Evolutionary conservation across 176 grass and related monocot genomes (phyloP), one percentile per base, ranked within the genome.

Genomic region (Oryza nivara): DNA sequence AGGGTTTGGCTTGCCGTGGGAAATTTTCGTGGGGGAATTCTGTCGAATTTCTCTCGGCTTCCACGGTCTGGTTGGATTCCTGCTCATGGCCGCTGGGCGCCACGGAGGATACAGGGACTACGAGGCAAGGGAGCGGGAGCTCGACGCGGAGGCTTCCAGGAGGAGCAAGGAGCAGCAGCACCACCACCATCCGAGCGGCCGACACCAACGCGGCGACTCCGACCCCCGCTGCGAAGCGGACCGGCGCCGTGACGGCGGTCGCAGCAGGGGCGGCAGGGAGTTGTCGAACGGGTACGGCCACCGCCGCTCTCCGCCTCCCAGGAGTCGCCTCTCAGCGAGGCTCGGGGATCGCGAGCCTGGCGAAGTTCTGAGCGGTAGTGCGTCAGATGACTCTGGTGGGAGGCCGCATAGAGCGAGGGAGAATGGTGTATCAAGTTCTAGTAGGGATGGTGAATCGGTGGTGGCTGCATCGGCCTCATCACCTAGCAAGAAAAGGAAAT

Each of bases 401-500:
- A 85, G 86, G 65, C 35, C 32, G 26, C 86, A 71, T 38, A 82
- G 87, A 84, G 43, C 44, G 1, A 81, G 77, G 48, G 93, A 95
- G 25, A 90, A 86, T 61, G 77, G 83, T 16, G 64, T 84, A 67
- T 74, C 75, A 51, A 64, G 63, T 70, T 86, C 84, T 75, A 68
- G 40, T 68, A 90, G 68, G 84, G 84, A 83, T 80, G 85, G 51
- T 4, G 85, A 54, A 65, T 19, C 16, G 26, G 68, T 5, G 28
- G 69, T 7, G 34, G 49, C 46, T 45, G 13, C n/a, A 23, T 28
- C 25, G 28, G 51, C 74, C 22, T 68, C 8, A 0, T 96, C 73
- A 4, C 74, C 70, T 0, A 89, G 64, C 38, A 94, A 92, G 77
- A 99, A 96, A 87, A 86, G 96, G 70, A 99, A 99, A 83, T 96